A percentile compares a stretch with the other conserved stretches of the same genome.
phyloP scores from a whole-genome alignment of 2,329 filamentous ascomycete species.

The Calonectria ilicicola region DNA sequence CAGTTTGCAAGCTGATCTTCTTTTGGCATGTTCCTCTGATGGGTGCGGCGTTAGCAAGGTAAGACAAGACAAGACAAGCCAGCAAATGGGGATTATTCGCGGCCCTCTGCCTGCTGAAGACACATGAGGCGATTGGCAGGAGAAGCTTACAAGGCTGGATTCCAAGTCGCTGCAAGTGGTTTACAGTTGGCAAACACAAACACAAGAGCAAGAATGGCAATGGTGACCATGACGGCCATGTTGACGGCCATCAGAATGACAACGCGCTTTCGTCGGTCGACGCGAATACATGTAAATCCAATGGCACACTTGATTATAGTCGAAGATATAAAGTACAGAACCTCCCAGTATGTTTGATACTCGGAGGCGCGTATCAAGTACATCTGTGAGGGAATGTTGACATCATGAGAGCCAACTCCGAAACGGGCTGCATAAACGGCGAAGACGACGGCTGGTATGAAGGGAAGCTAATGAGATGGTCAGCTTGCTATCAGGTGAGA shows the following conservation, averaged over 20 bases:
- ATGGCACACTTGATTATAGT: background rate
- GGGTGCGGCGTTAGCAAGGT: background rate
- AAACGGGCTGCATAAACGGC: background rate
- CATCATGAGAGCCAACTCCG: background rate
- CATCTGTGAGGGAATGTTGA: background rate
- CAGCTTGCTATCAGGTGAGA: background rate
- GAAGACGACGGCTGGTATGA: background rate
- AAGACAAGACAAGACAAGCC: too few relatives aligned
- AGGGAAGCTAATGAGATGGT: background rate
- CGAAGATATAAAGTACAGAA: background rate
- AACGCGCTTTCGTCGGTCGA: background rate
- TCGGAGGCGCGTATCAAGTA: background rate
- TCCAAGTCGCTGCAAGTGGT: background rate
- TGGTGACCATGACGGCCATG: background rate
- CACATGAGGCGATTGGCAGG: background rate
- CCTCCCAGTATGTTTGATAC: background rate
- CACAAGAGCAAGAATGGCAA: background rate
- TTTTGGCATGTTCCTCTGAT: background rate
- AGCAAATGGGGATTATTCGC: too few relatives aligned
- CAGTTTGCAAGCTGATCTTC: background rate
- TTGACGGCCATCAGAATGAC: background rate
- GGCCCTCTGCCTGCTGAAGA: background rate
- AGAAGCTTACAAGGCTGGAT: background rate
- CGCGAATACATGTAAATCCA: background rate
- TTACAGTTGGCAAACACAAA: constrained; percentile 1